Evolutionary conservation across 2,329 filamentous ascomycete species (phyloP), one percentile per base, ranked within the genome.

Genomic region (Cladosporium sp.): DNA sequence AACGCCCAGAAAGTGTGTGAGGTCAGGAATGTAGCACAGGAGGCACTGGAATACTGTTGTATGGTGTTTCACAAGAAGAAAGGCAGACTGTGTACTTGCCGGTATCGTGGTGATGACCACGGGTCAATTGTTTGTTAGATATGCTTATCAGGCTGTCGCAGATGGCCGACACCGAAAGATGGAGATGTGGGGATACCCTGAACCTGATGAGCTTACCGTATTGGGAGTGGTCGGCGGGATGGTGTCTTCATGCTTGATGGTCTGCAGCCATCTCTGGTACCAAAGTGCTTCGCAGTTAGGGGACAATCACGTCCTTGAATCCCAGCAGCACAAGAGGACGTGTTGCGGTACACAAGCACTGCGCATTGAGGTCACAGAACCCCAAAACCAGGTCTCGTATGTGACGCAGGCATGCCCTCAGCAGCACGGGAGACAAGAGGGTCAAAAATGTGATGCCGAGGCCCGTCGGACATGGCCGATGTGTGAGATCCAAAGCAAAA

Each of bases 81-180:
- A 64, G 38, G 18, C 55, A 32, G 15, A 57, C 28, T 24, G 26
- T 34, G 14, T 64, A 64, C 61, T 57, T 64, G 51, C 32, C 61
- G 61, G 51, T 64, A 64, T 64, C n/a, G 21, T 28, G 44, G n/a
- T 34, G 21, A 38, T 62, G 59, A 52, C 59, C 59, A 52, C 28
- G 30, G 21, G 47, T 36, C 28, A 30, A 41, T 62, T 64, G 61
- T 55, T 64, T 57, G 51, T 28, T 47, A 44, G 47, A 38, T 63
- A 30, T 55, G 47, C 61, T 64, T 57, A 64, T 64, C 61, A 57
- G 44, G 34, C 55, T 57, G 30, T 36, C 34, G 34, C 34, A 36
- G 34, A 14, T 36, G 12, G 34, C 34, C 34, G 34, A 36, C 32
- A 49, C 60, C 36, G 61, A 49, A 24, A 34, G 61, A 47, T 54